These are phyloP conservation scores for Elsinoe australis DNA, from an alignment of 2,329 filamentous ascomycete genomes.

Conservation along the genomic window DNA sequence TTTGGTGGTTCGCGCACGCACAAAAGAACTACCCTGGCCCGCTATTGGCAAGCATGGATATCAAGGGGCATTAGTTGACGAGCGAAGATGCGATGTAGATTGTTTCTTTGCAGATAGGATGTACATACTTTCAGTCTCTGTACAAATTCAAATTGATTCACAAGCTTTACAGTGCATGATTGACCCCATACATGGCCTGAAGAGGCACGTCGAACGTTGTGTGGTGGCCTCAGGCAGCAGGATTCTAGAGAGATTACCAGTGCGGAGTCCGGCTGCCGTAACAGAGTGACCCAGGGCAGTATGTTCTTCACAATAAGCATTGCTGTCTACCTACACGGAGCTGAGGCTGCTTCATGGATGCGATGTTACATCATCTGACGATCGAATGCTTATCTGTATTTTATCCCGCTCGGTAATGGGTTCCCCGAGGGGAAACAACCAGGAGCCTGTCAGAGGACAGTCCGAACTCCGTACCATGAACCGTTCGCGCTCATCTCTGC, in stretches of 20 bases:
- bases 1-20: slow-evolving; percentile 48
- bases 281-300: too few relatives aligned
- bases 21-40: slow-evolving; percentile 44
- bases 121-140: background rate
- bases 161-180: background rate
- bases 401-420: too few relatives aligned
- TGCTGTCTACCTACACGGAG: background rate
- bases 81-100: background rate
- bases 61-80: slow-evolving; percentile 17
- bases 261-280: too few relatives aligned
- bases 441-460: too few relatives aligned
- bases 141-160: too few relatives aligned
- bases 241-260: slow-evolving; percentile 2
- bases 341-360: too few relatives aligned
- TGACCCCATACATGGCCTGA: too few relatives aligned
- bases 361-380: too few relatives aligned
- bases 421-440: too few relatives aligned
- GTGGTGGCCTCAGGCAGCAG: slow-evolving; percentile 14
- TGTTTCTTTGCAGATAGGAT: background rate
- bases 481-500: background rate
- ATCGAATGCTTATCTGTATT: too few relatives aligned
- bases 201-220: background rate
- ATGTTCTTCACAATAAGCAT: background rate
- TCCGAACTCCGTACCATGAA: slow-evolving; percentile 14
- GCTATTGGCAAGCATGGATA: slow-evolving; percentile 42